phyloP scores from a whole-genome alignment of 331 rosid genomes.

The Malus hybrid region DNA sequence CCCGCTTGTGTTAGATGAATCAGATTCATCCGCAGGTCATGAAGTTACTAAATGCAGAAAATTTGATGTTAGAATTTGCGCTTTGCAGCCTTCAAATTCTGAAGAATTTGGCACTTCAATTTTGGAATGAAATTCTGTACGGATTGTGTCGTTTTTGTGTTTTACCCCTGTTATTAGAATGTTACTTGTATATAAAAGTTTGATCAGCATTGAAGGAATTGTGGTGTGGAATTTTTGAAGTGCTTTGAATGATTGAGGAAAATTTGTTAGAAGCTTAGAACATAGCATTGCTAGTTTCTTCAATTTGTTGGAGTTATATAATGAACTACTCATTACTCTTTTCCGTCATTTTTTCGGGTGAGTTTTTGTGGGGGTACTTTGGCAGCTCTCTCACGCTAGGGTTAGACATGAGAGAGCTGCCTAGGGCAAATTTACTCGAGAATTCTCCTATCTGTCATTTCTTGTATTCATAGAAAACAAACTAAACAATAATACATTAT shows the following conservation, averaged over 20 bases:
- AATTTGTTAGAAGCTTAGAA: neutral
- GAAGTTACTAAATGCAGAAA: constrained; percentile 28
- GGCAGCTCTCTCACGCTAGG: neutral
- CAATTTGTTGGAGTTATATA: neutral
- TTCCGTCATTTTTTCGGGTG: too few species aligned
- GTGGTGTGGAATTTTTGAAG: constrained; percentile 16
- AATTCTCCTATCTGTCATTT: too few species aligned
- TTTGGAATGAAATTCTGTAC: constrained; percentile 19
- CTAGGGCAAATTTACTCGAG: too few species aligned
- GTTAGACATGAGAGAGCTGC: too few species aligned
- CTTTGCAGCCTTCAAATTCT: constrained; percentile 79
- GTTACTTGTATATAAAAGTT: constrained; percentile 15
- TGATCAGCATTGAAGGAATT: neutral
- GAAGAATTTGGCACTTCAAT: constrained; percentile 36
- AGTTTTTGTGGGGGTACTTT: too few species aligned
- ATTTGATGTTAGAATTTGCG: constrained; percentile 59
- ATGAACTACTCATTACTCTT: too few species aligned
- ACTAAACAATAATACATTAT: too few species aligned
- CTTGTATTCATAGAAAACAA: too few species aligned
- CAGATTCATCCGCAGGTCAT: constrained; percentile 33
- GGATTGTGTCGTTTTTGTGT: neutral
- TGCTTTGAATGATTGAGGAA: constrained; percentile 9
- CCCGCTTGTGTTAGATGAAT: constrained; percentile 29
- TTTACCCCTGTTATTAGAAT: neutral
- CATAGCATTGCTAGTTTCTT: neutral